Conservation (phyloP, 371 early-diverging fungal species). For the Mucor indicus region DNA sequence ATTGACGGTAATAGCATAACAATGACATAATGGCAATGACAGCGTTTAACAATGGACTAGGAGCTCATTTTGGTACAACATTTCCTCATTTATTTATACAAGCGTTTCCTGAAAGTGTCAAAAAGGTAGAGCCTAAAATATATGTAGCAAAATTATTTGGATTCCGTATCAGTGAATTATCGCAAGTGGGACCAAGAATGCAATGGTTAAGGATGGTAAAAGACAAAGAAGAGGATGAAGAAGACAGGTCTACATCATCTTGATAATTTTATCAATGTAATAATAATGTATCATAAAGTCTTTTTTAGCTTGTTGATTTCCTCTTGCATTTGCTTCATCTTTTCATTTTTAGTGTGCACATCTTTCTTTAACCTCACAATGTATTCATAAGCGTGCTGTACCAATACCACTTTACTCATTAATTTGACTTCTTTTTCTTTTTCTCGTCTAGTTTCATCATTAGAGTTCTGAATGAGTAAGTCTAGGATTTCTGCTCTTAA, state of each 20-base stretch:
- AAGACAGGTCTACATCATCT: too few species aligned
- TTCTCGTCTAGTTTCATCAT: constrained; percentile 1
- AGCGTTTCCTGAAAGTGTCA: constrained; percentile 72
- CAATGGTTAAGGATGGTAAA: constrained; percentile 69
- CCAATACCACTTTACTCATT: constrained; percentile 39
- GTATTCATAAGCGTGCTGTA: constrained; percentile 51
- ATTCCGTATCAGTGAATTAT: constrained; percentile 64
- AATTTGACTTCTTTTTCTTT: constrained; percentile 41
- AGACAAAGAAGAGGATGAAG: background rate
- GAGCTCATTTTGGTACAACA: constrained; percentile 94
- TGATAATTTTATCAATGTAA: too few species aligned
- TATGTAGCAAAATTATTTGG: constrained; percentile 82
- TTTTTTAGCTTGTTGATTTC: constrained; percentile 23
- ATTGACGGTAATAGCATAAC: constrained; percentile 68
- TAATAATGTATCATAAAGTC: too few species aligned
- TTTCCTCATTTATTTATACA: constrained; percentile 92
- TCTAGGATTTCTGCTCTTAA: constrained; percentile 66
- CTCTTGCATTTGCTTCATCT: constrained; percentile 26
- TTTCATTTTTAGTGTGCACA: constrained; percentile 31
- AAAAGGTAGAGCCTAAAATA: constrained; percentile 34
- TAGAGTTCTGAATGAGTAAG: constrained; percentile 34
- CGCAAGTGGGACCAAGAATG: constrained; percentile 67
- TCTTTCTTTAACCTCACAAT: constrained; percentile 49
- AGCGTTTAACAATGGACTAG: constrained; percentile 19
- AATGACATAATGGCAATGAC: background rate